Conservation (phyloP, 495 filamentous ascomycete species). For the Cryomyces antarcticus region DNA sequence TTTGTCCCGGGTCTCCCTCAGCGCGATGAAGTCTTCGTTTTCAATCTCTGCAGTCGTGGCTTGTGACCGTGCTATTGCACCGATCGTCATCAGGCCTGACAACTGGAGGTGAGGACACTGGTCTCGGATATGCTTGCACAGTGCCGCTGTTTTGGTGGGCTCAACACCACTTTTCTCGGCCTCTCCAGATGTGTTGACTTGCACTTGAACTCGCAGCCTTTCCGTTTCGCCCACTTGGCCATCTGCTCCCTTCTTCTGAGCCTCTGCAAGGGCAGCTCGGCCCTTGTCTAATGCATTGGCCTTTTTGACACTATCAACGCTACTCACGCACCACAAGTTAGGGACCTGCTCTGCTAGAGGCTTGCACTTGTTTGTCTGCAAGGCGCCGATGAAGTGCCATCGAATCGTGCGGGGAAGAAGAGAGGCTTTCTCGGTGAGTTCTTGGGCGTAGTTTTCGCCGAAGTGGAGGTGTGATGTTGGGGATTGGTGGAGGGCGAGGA, state of each 20-base stretch:
- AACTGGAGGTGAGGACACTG: constrained; percentile 54
- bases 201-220: constrained; percentile 56
- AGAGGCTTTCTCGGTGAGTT: constrained; percentile 67
- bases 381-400: constrained; percentile 92
- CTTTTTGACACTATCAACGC: constrained; percentile 74
- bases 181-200: constrained; percentile 90
- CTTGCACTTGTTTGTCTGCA: constrained; percentile 86
- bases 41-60: constrained; percentile 47
- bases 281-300: constrained; percentile 62
- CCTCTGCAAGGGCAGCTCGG: constrained; percentile 30
- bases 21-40: constrained; percentile 70
- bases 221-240: constrained; percentile 16
- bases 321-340: constrained; percentile 85
- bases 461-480: constrained; percentile 48
- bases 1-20: constrained; percentile 50
- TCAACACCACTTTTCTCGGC: constrained; percentile 61
- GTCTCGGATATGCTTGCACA: constrained; percentile 46
- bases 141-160: constrained; percentile 31
- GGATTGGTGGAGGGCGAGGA: constrained; percentile 53
- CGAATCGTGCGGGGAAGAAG: constrained; percentile 54
- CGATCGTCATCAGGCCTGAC: constrained; percentile 89
- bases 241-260: constrained; percentile 1
- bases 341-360: constrained; percentile 61
- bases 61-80: constrained; percentile 65
- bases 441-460: constrained; percentile 93